Conservation (phyloP, 805 yeast species). For the Dipodascus geniculatus region DNA sequence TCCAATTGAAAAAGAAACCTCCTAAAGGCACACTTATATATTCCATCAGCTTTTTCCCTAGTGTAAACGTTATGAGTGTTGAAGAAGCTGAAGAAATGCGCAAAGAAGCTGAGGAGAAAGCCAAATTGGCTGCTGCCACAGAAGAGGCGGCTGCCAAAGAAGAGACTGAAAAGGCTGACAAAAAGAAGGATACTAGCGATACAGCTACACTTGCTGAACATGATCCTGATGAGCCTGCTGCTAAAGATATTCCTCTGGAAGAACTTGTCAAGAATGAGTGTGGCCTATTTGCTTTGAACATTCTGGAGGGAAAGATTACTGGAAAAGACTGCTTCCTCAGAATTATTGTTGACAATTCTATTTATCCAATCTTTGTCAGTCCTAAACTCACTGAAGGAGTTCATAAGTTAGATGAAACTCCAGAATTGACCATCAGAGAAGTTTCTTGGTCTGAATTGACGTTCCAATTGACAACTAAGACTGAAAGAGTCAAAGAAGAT, state of each 20-base stretch:
- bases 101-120: conserved; percentile 38
- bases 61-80: conserved; percentile 64
- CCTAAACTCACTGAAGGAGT: conserved; percentile 33
- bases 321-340: conserved; percentile 57
- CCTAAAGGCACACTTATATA: conserved; percentile 73
- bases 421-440: conserved; percentile 70
- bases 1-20: conserved; percentile 60
- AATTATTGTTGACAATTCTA: conserved; percentile 63
- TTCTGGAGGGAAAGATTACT: conserved; percentile 46
- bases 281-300: conserved; percentile 66
- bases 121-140: conserved; percentile 28
- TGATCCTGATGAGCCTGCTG: conserved; percentile 23
- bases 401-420: conserved; percentile 37
- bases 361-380: conserved; percentile 50
- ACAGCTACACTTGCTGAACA: conserved; percentile 22
- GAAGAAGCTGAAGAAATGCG: conserved; percentile 37
- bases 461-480: conserved; percentile 49
- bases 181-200: conserved; percentile 15
- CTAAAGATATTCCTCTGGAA: conserved; percentile 39
- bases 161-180: conserved; percentile 13
- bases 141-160: conserved; percentile 18
- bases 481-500: conserved; percentile 34
- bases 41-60: conserved; percentile 72
- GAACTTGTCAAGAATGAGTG: conserved; percentile 37
- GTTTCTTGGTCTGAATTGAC: conserved; percentile 58